Evolutionary conservation across 345 rosid species (phyloP), one percentile per base, ranked within the genome.

Genomic region (Barbarea vulgaris): DNA sequence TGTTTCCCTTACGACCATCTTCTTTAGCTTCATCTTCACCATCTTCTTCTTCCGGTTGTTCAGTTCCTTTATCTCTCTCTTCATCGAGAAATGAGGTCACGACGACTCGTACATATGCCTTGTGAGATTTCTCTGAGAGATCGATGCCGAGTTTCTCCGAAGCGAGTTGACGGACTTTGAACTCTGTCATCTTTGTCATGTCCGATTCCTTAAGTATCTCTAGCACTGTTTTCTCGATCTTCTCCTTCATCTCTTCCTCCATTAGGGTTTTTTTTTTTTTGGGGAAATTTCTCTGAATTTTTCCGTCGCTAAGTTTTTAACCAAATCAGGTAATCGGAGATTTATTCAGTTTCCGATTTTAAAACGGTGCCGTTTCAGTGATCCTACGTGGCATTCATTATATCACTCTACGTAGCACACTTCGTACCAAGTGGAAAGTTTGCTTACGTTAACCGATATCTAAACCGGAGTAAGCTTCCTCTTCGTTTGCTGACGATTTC

Each of bases 141-240:
- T 91, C 85, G 44, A 89, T 70, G 7, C 81, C 83, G 42, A 91
- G 90, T 75, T 64, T 84, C 82, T 82, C 79, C 8, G 98, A 87
- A 22, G 97, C 96, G 75, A 76, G 52, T 69, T 81, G 75, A 21
- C 99, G 89, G 71, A 95, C 84, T 82, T 87, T 87, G 82, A 70
- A 75, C 86, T 89, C 99, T 2, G 99, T 88, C 77, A 81, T 82
- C 72, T 85, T 63, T 17, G 73, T 50, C 89, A 92, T 85, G 74
- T 95, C 91, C 1, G 97, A 88, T 77, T 87, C 84, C 46, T 75
- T 84, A 14, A 92, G 84, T 36, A 95, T 86, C 80, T 87, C 85
- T 2, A 82, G 77, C 44, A 92, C 99, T 0, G 89, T 70, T 5
- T 33, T 70, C 80, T 81, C 81, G 75, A 93, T 89, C 80, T 75